Evolutionary conservation across 305 asterid genomes (phyloP).

Genomic region (Solanum aculeatissimum): DNA sequence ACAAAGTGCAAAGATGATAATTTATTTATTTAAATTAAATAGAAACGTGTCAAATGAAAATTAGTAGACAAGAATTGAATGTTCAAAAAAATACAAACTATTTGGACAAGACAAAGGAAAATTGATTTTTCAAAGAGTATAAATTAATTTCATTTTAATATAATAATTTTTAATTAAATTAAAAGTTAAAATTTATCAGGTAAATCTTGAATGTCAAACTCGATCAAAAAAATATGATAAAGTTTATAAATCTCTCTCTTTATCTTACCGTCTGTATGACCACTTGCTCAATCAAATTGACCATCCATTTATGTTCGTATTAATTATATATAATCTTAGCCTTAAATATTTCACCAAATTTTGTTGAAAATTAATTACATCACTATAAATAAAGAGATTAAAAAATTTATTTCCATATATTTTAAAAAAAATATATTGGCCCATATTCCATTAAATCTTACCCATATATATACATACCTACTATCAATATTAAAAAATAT

Average conservation of each 20-base stretch:
- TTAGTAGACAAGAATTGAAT: background rate
- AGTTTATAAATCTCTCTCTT: background rate
- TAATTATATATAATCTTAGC: background rate
- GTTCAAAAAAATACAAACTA: background rate
- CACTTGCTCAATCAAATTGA: background rate
- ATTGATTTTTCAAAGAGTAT: too few relatives aligned
- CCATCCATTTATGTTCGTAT: too few relatives aligned
- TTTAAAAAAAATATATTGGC: background rate
- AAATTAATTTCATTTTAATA: too few relatives aligned
- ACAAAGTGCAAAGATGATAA: background rate
- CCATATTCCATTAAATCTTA: background rate
- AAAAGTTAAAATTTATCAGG: too few relatives aligned
- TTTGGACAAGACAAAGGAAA: background rate
- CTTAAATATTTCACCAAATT: background rate
- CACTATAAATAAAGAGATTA: background rate
- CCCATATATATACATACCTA: background rate
- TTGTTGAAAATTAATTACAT: background rate
- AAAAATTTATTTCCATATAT: background rate
- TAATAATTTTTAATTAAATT: too few relatives aligned
- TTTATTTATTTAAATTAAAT: background rate
- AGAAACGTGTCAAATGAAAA: background rate
- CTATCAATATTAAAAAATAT: too few relatives aligned
- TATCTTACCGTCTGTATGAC: too few relatives aligned
- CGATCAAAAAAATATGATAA: background rate
- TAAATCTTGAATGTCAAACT: background rate